A percentile compares a stretch with the other conserved stretches of the same genome.
phyloP scores from a whole-genome alignment of 192 early-diverging fungal genomes.

The Backusella morwellensis region DNA sequence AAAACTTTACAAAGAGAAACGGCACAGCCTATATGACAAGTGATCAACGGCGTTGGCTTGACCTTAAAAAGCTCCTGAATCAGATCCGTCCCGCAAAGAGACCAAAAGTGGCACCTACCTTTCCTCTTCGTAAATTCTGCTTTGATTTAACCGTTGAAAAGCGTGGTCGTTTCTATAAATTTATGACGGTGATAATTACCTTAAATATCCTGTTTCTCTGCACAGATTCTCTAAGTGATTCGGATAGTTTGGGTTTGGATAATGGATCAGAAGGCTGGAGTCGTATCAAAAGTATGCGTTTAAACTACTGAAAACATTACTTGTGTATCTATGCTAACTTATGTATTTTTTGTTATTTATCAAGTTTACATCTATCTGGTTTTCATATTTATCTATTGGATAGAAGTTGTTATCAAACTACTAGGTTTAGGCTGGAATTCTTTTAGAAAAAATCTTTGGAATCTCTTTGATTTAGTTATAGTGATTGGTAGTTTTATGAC shows the following conservation, averaged over 20 bases:
- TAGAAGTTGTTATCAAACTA: constrained; percentile 47
- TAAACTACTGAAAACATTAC: constrained; percentile 20
- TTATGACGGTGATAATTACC: constrained; percentile 43
- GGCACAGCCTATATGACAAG: constrained; percentile 58
- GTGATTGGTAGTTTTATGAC: constrained; percentile 49
- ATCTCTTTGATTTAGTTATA: constrained; percentile 66
- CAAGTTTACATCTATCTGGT: constrained; percentile 41
- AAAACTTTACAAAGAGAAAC: constrained; percentile 54
- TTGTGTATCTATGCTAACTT: neutral
- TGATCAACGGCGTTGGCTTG: constrained; percentile 60
- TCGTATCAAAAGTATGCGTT: constrained; percentile 27
- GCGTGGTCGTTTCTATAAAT: constrained; percentile 41
- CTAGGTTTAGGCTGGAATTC: constrained; percentile 49
- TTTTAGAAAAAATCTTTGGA: constrained; percentile 51
- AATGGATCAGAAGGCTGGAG: constrained; percentile 13
- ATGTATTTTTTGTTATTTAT: neutral
- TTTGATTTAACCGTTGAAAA: constrained; percentile 48
- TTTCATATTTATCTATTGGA: constrained; percentile 44
- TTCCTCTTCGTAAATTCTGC: constrained; percentile 39
- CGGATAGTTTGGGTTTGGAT: neutral
- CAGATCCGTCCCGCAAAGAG: constrained; percentile 51
- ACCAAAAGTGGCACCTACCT: constrained; percentile 36
- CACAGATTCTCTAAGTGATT: constrained; percentile 20
- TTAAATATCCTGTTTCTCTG: constrained; percentile 48
- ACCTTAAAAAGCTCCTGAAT: constrained; percentile 54